These are phyloP conservation scores for Saitozyma sp. DNA, from an alignment of 768 basidiomycete genomes.

Conservation along the genomic window DNA sequence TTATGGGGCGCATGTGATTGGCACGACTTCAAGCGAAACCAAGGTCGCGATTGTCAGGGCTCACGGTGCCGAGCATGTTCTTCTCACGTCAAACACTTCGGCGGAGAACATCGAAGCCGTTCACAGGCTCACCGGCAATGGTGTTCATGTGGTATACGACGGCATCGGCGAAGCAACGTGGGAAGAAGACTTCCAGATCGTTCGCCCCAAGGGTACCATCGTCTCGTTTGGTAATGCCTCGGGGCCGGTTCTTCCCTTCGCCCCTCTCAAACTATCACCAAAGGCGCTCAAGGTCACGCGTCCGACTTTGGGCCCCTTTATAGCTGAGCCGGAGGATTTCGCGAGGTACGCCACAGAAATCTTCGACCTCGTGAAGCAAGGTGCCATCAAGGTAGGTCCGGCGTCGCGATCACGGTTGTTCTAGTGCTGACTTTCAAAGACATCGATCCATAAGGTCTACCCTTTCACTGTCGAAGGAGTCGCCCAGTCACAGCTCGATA, in stretches of 20 bases:
- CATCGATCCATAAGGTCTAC: constrained; percentile 70
- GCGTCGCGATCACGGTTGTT: not conserved
- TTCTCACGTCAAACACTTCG: constrained; percentile 63
- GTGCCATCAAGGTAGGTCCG: constrained; percentile 61
- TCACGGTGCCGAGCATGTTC: constrained; percentile 82
- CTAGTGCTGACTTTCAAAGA: constrained; percentile 17
- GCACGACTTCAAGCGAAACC: constrained; percentile 79
- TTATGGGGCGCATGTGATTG: constrained; percentile 84
- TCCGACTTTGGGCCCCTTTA: constrained; percentile 69
- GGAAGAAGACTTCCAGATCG: constrained; percentile 75
- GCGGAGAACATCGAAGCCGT: constrained; percentile 63
- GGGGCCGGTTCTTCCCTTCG: constrained; percentile 67
- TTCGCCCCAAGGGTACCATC: constrained; percentile 82
- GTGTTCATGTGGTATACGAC: constrained; percentile 79
- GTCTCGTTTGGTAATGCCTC: constrained; percentile 92
- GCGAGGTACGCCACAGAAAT: constrained; percentile 66
- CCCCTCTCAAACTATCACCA: constrained; percentile 68
- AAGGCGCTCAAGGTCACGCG: constrained; percentile 70
- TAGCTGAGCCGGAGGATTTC: constrained; percentile 71
- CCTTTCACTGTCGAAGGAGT: constrained; percentile 79
- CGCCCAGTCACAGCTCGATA: constrained; percentile 71
- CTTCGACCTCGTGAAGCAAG: constrained; percentile 63
- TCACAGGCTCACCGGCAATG: constrained; percentile 44
- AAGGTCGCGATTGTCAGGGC: constrained; percentile 78
- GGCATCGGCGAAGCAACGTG: constrained; percentile 98